These are phyloP conservation scores for Pyrus pyrifolia DNA, from an alignment of 306 rosid species.

Conservation along the genomic window DNA sequence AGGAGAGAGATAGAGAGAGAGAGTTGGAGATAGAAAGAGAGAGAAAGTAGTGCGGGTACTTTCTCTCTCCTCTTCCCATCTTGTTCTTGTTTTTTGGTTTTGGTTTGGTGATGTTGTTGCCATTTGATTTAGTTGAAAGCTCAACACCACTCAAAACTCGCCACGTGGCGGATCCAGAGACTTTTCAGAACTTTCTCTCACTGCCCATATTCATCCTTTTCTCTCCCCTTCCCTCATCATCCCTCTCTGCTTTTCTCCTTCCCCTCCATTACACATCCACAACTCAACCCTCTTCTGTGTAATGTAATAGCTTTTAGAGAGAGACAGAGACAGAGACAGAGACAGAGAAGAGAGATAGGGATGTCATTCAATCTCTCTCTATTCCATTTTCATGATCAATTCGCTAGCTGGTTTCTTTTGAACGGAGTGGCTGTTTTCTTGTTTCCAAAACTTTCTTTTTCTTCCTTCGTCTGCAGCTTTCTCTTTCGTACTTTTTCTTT, in stretches of 20 bases:
- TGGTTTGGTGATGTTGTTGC: constrained; percentile 25
- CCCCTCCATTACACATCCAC: not conserved
- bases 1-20: constrained; percentile 33
- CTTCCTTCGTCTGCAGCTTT: not conserved
- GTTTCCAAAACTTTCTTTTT: not conserved
- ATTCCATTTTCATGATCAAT: constrained; percentile 4
- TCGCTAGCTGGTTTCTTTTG: constrained; percentile 5
- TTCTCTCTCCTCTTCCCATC: not conserved
- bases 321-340: not conserved
- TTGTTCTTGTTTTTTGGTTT: constrained; percentile 1
- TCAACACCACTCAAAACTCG: constrained; percentile 31
- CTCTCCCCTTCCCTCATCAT: not conserved
- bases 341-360: not conserved
- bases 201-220: not conserved
- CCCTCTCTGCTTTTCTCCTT: not conserved
- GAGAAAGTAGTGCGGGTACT: not conserved
- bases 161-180: constrained; percentile 45
- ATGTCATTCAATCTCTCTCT: not conserved
- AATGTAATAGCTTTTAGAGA: not conserved
- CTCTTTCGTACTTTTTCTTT: not conserved
- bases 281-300: not conserved
- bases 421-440: not conserved
- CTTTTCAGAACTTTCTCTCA: constrained; percentile 2
- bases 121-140: constrained; percentile 22
- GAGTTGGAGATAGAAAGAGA: not conserved